Evolutionary conservation across 805 yeast genomes (phyloP), one percentile per base, ranked within the genome.

Genomic region (Ogataea sp.): DNA sequence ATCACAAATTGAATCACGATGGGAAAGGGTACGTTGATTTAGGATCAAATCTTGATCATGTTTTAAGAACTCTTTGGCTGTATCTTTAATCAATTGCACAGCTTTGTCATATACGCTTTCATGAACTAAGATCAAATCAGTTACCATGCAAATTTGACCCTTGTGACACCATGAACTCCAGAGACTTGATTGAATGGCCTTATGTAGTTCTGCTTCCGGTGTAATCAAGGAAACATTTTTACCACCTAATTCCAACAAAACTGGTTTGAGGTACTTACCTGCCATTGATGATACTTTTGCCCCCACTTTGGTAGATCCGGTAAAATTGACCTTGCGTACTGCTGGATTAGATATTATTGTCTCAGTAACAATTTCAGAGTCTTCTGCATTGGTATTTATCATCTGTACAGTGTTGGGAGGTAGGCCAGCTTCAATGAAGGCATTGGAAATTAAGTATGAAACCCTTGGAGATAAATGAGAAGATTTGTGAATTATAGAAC

Each of bases 111-210:
- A 67, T 2, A 62, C 49, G 0, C 44, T 23, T 32, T 62, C 67
- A 31, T 67, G 62, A 26, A 70, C 50, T 38, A 43, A 67, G 1
- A 66, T 51, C 8, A 52, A 48, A 38, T 70, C 74, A 1, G 69
- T 60, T 38, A 65, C 57, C 74, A 70, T 70, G 47, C 76, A 71
- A 18, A 70, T 60, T 40, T 70, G 75, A 11, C 74, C 75, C 44
- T 60, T 64, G 45, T 70, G 68, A 36, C 58, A 49, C 70, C 69
- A 67, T 9, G 64, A 49, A 20, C 62, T 51, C 59, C 60, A 56
- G 8, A 66, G 32, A 21, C 55, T 49, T 14, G 39, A 39, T 1
- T 46, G 42, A 2, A 62, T 48, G 1, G 73, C 69, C 29, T 41
- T 45, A 1, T 39, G 48, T 23, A 70, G 40, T 15, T 60, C 62